Base-by-base conservation (phyloP, 2,329 filamentous ascomycete genomes). In the Cladosporium oxysporum region DNA sequence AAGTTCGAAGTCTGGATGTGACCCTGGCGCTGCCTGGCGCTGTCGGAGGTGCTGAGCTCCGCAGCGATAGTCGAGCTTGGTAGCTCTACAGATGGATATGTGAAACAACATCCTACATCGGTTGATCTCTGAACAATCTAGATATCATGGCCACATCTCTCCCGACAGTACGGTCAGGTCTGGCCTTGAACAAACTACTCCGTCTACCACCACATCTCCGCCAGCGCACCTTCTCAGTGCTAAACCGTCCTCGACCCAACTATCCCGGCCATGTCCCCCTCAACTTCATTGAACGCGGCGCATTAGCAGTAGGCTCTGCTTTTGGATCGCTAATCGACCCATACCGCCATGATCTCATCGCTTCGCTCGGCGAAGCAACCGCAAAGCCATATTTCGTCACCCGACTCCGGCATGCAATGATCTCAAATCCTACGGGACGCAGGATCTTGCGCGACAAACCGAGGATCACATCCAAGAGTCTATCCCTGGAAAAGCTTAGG, bases 311-410 rank as follows among this genome's bases (percentile, higher is more conserved):
- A 31, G 86, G 87, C 41, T 88, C 86, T 62, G 87, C 87, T 8
- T 75, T 89, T 23, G 82, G 83, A 58, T 86, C 86, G 44, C 80
- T 89, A 26, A 72, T 92, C 3, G 88, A 97, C 73, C 94, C 94
- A 1, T 87, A 91, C 74, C 87, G 95, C 73, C 92, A 88, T 77
- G 95, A 99, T 81, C 88, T 99, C 71, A 96, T 99, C 72, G 95
- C 95, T 37, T 87, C 92, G 37, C 87, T 96, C n/a, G 94, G 93
- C 75, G 95, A 99, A 83, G 89, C 93, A 31, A 98, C 95, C 3
- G 92, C 93, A 26, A 92, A 93, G 11, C 95, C 95, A 14, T 97
- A 93, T 84, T 97, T 98, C 82, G 93, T 97, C 79, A 88, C 91
- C 79, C 91, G 92, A 65, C 91, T 99, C 23, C 93, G 92, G 70